Evolutionary conservation across 2,329 filamentous ascomycete species (phyloP).

Genomic region (Fusarium illudens): DNA sequence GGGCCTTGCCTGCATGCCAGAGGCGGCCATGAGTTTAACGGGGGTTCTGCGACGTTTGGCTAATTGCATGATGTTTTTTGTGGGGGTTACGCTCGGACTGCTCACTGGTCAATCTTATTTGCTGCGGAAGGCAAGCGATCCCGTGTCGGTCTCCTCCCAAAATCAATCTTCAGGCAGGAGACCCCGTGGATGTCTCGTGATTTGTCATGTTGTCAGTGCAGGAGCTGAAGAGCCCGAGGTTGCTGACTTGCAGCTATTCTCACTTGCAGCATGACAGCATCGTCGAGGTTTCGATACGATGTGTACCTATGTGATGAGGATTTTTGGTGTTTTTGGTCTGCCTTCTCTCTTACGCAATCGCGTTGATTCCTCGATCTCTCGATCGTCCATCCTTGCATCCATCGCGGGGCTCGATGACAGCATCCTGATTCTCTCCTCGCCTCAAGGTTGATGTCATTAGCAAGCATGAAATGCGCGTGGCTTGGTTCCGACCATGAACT

Average conservation of each 20-base stretch:
- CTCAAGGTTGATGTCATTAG: constrained; percentile 20
- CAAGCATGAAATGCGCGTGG: background rate
- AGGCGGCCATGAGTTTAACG: constrained; percentile 15
- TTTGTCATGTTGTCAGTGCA: background rate
- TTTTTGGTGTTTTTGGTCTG: background rate
- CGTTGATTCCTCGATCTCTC: constrained; percentile 1
- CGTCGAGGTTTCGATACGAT: background rate
- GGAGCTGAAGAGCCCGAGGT: background rate
- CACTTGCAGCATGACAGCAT: constrained; percentile 16
- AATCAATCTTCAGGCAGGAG: background rate
- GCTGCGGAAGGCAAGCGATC: constrained; percentile 18
- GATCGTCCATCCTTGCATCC: background rate
- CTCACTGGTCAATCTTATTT: constrained; percentile 16
- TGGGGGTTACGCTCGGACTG: constrained; percentile 33
- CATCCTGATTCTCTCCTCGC: constrained; percentile 2
- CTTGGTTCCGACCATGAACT: background rate
- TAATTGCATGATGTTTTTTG: constrained; percentile 24
- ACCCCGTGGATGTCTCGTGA: background rate
- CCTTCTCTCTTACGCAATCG: background rate
- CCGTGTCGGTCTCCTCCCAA: constrained; percentile 3
- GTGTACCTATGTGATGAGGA: background rate
- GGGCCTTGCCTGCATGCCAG: constrained; percentile 26
- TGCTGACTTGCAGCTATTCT: constrained; percentile 7
- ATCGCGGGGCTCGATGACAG: constrained; percentile 3
- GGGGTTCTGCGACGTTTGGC: background rate